Base-by-base conservation (phyloP, 2,329 filamentous ascomycete genomes). In the Venturia nashicola region DNA sequence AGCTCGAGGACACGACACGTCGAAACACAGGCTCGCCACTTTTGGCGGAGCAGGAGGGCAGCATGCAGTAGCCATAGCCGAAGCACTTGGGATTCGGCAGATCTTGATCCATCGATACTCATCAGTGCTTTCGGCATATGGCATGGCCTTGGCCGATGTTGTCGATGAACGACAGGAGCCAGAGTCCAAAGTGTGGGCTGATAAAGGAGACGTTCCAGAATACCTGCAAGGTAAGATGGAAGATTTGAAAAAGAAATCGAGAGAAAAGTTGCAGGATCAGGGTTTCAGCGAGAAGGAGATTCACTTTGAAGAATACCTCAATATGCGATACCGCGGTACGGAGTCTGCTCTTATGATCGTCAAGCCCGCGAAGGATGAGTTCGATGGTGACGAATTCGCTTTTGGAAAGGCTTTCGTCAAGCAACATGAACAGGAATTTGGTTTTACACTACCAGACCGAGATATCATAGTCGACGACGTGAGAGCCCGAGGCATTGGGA, bases 1-100 rank as follows among this genome's bases (percentile, higher is more conserved):
- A 74, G 92, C 92, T 36, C 91, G 94, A 74, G 92, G 92, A 0
- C 91, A 95, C 68, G 91, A 96, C 72, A 94, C 91, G 0, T 91
- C 89, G 1, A 90, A 90, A 68, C 92, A 97, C 73, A 82, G 91
- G n/a, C 81, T 97, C 44, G 91, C 92, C 0, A 95, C 91, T 0
- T 97, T 97, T 75, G 92, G 92, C 54, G 92, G 92, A 64, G 92
- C 92, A 0, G 92, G 92, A 60, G 91, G 91, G 0, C 91, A 96
- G 72, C 91, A 96, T 70, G 91, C 91, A 1, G 89, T 94, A n/a
- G 90, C 90, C 0, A 95, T 96, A 68, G 91, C 90, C 0, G 86
- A 91, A 70, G 89, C 89, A 2, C 78, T 97, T 0, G 91, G 91
- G 0, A 91, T 96, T 67, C 84, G 83, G 32, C 91, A 95, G 72